Evolutionary conservation across 208 protist genomes (phyloP).

Genomic region (Trypanosoma scelopori): DNA sequence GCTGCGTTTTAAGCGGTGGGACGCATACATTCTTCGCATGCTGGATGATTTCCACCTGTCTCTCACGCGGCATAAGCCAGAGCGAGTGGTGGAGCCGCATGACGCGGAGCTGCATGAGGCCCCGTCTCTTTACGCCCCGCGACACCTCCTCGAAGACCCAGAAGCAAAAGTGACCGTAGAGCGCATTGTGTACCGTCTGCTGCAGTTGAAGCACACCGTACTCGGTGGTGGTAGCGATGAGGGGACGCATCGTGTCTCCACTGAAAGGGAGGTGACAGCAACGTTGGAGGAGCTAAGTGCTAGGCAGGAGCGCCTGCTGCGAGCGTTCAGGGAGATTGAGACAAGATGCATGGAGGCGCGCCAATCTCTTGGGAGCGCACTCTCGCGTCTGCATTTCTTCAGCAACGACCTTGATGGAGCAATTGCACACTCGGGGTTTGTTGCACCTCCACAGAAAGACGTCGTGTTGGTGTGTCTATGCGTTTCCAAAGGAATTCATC

Average conservation of each 20-base stretch:
- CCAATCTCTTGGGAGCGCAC: constrained; percentile 33
- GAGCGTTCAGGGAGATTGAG: constrained; percentile 61
- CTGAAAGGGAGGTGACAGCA: constrained; percentile 26
- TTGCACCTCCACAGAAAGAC: constrained; percentile 54
- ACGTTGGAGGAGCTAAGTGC: constrained; percentile 31
- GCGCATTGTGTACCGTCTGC: constrained; percentile 64
- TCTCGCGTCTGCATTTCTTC: constrained; percentile 78
- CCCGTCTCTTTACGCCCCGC: constrained; percentile 63
- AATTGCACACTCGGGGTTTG: constrained; percentile 26
- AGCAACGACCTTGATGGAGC: constrained; percentile 73
- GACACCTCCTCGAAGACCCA: constrained; percentile 63
- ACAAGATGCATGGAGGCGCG: constrained; percentile 46
- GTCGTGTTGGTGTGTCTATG: constrained; percentile 78
- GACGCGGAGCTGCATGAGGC: constrained; percentile 60
- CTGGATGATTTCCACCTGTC: constrained; percentile 63
- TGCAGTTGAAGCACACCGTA: constrained; percentile 60
- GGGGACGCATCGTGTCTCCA: constrained; percentile 9
- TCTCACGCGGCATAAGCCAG: constrained; percentile 47
- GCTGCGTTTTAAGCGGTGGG: constrained; percentile 76
- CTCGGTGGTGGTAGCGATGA: constrained; percentile 9
- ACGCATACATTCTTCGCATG: constrained; percentile 57
- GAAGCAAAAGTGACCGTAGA: constrained; percentile 70
- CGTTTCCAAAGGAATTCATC: constrained; percentile 43
- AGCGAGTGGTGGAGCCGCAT: constrained; percentile 44
- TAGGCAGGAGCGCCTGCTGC: constrained; percentile 63